These are phyloP conservation scores for Coemansia erecta DNA, from an alignment of 192 early-diverging fungal genomes.

Conservation along the genomic window DNA sequence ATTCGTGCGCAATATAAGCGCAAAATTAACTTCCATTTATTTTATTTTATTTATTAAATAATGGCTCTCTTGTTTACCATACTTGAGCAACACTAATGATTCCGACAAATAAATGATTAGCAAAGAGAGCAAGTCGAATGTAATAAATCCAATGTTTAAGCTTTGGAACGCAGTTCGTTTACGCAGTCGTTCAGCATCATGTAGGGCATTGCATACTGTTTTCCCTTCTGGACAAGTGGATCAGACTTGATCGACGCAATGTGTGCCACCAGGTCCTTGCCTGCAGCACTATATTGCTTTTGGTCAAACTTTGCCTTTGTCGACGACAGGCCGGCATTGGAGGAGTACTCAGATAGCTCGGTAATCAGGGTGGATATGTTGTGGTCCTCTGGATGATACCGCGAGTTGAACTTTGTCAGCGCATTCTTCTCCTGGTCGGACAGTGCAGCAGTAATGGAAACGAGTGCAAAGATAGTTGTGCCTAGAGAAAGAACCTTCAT, in stretches of 20 bases:
- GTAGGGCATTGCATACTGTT: conserved; percentile 15
- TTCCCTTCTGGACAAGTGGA: conserved; percentile 25
- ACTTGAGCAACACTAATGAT: too few species aligned
- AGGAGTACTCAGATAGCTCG: conserved; percentile 26
- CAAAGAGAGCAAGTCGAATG: neutral
- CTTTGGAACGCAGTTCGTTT: conserved; percentile 12
- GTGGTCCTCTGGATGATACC: conserved; percentile 24
- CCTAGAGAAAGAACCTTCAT: conserved; percentile 5
- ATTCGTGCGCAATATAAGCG: too few species aligned
- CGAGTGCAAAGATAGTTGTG: conserved; percentile 1
- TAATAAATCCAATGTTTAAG: neutral
- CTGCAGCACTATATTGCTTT: conserved; percentile 17
- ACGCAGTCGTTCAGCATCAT: conserved; percentile 31
- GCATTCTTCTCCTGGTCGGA: conserved; percentile 32
- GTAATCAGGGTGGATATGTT: neutral
- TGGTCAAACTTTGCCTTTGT: conserved; percentile 13
- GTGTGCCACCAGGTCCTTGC: conserved; percentile 6
- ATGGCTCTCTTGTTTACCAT: too few species aligned
- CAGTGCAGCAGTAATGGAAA: neutral
- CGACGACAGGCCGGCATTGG: conserved; percentile 16
- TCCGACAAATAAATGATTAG: too few species aligned
- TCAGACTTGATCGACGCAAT: conserved; percentile 19
- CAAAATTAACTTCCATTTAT: too few species aligned
- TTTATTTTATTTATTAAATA: too few species aligned
- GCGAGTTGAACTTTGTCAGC: conserved; percentile 6